Conservation (phyloP, 2,329 filamentous ascomycete species). For the Phoma herbarum region DNA sequence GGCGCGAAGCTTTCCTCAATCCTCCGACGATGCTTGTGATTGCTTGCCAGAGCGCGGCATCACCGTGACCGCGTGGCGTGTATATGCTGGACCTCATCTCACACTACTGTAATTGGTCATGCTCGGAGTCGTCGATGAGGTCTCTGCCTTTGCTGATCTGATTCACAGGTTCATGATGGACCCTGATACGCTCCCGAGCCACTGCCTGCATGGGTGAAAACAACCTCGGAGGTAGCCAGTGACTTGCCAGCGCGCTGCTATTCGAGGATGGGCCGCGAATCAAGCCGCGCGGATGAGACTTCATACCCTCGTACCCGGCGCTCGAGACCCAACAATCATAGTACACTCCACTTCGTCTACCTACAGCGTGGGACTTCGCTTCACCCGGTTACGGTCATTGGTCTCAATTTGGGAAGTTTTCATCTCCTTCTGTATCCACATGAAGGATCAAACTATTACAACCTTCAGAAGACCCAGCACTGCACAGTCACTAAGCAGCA, state of each 20-base stretch:
- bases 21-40: constrained; percentile 12
- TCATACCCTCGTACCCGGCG: constrained; percentile 2
- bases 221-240: neutral
- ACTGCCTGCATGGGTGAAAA: neutral
- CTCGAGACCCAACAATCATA: constrained; percentile 11
- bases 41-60: constrained; percentile 15
- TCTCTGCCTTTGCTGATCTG: neutral
- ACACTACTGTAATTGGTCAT: neutral
- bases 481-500: neutral
- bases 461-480: neutral
- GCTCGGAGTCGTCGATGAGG: neutral
- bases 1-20: constrained; percentile 16
- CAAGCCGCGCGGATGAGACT: constrained; percentile 1
- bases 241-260: neutral
- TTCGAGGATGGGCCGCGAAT: constrained; percentile 3
- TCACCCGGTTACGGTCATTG: constrained; percentile 2
- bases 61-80: constrained; percentile 12
- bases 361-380: constrained; percentile 2
- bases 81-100: neutral
- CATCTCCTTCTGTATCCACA: neutral
- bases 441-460: neutral
- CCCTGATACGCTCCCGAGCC: neutral
- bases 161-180: neutral
- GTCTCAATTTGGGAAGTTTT: neutral
- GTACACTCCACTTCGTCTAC: constrained; percentile 8